A percentile compares a stretch with the other conserved stretches of the same genome.
Evolutionary conservation across 2,329 filamentous ascomycete species (phyloP).

Genomic region (Hypoxylon sp.): DNA sequence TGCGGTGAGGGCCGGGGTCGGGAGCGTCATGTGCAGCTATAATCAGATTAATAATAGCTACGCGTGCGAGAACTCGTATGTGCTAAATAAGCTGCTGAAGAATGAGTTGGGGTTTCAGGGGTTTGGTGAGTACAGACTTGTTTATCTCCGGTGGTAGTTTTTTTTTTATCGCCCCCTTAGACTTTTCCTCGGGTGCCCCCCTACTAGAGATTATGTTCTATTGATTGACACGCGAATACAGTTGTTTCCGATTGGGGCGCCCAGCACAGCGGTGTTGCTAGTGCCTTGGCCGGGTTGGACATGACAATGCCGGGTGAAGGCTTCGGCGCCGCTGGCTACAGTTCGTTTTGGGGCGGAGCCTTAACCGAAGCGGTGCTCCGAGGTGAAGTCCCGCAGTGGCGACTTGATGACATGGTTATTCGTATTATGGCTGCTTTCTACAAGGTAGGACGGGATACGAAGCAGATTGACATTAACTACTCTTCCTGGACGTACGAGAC

Average conservation of each 20-base stretch:
- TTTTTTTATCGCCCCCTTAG: background rate
- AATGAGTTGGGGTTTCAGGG: constrained; percentile 85
- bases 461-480: constrained; percentile 78
- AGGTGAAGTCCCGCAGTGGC: constrained; percentile 42
- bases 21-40: constrained; percentile 77
- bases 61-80: constrained; percentile 81
- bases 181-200: background rate
- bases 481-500: constrained; percentile 87
- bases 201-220: background rate
- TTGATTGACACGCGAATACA: constrained; percentile 13
- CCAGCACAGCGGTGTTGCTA: constrained; percentile 73
- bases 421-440: constrained; percentile 81
- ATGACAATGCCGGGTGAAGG: constrained; percentile 62
- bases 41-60: constrained; percentile 86
- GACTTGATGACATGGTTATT: constrained; percentile 83
- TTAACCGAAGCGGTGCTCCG: constrained; percentile 48
- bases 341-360: constrained; percentile 49
- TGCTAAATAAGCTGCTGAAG: constrained; percentile 82
- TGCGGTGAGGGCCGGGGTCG: constrained; percentile 76
- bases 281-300: constrained; percentile 59
- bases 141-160: background rate
- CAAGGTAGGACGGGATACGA: constrained; percentile 71
- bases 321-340: constrained; percentile 49
- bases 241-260: constrained; percentile 81
- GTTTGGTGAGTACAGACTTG: constrained; percentile 67